Base-by-base conservation (phyloP, 1,139 yeast genomes). In the Lodderomyces elongisporus region DNA sequence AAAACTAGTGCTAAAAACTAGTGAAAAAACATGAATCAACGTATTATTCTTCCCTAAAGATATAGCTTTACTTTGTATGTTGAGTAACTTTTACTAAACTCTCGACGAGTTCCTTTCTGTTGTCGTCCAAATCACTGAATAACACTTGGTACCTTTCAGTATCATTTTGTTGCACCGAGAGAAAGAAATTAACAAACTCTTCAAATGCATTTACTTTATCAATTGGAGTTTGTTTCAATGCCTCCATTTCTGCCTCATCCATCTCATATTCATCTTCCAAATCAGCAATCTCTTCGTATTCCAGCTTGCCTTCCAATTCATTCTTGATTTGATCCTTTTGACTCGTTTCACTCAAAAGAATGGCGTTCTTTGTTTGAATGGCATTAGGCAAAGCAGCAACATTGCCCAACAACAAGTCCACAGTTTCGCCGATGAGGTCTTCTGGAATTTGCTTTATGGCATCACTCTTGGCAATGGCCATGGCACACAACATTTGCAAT, bases 231-330 rank as follows among this genome's bases (percentile, higher is more conserved):
- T 65, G 70, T 43, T 67, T 73, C 54, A 69, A 56, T 20, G 78
- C 70, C 43, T 74, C 79, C 40, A 71, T 64, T 39, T 72, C 74
- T 9, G 77, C 79, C 35, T 69, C 74, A 33, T 70, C 76, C 14
- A 62, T 67, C 39, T 65, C 74, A 25, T 58, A 61, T 21, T 67
- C 73, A 14, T 65, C 74, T 5, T 58, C 62, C 29, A 53, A 14
- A 3, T 23, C 32, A 9, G 26, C 32, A 13, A 29, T 23, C 9
- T 29, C 58, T 56, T 40, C 47, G 9, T 42, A 54, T 14, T 54
- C 59, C 4, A 47, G 58, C 8, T 56, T 65, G 12, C 53, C 60
- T 12, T 55, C 64, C 5, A 49, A 60, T 14, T 39, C 49, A 16
- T 41, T 51, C 17, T 47, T 47, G 13, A 41, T 41, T 30, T 48